A percentile compares a stretch with the other conserved stretches of the same genome.
phyloP scores from a whole-genome alignment of 108 stramenopile species.

The Discostella pseudostelligera region DNA sequence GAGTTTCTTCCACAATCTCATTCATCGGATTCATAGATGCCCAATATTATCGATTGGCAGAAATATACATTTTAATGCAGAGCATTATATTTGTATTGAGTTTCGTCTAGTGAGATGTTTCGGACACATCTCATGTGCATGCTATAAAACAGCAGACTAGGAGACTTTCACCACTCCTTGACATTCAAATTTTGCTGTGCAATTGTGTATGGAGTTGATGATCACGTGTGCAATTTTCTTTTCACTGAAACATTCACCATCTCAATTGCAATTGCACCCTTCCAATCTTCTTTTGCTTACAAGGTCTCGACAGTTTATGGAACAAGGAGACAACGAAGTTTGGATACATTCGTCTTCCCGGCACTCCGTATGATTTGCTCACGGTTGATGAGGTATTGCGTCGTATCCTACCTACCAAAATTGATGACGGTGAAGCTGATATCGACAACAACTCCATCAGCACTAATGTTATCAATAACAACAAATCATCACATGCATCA shows the following conservation, averaged over 20 bases:
- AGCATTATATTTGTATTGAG: neutral
- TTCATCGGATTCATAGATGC: slow-evolving; percentile 6
- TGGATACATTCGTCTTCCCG: slow-evolving; percentile 19
- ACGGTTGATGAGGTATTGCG: slow-evolving; percentile 79
- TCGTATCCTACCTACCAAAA: slow-evolving; percentile 53
- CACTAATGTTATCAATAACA: neutral
- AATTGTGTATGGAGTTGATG: neutral
- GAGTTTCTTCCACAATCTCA: neutral
- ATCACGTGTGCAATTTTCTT: too few species aligned
- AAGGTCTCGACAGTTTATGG: too few species aligned
- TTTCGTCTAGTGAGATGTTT: slow-evolving; percentile 5
- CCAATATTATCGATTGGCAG: neutral
- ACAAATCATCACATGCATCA: too few species aligned
- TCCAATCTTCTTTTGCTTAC: neutral
- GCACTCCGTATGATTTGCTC: slow-evolving; percentile 23
- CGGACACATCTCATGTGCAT: slow-evolving; percentile 7
- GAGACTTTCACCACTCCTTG: neutral
- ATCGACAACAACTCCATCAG: neutral
- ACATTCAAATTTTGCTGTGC: slow-evolving; percentile 8
- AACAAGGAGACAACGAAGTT: neutral
- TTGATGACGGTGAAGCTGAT: neutral
- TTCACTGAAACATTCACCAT: too few species aligned
- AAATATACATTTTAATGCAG: neutral
- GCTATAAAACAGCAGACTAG: slow-evolving; percentile 7
- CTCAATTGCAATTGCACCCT: neutral